Conservation (phyloP, 208 protist genomes). For the Paratrypanosoma confusum region DNA sequence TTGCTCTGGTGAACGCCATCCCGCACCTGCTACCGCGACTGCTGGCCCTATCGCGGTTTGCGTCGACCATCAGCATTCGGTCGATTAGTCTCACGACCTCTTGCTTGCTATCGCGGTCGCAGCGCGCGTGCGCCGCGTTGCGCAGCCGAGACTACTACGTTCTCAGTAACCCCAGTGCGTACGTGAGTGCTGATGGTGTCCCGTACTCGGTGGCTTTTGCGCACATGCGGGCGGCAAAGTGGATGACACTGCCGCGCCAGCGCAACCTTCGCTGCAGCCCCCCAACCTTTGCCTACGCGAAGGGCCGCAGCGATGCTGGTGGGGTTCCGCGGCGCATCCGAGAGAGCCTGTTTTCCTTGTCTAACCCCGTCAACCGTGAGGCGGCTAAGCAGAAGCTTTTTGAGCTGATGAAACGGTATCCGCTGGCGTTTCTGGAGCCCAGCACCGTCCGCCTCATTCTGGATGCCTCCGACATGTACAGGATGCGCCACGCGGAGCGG, state of each 20-base stretch:
- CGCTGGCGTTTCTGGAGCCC: conserved; percentile 50
- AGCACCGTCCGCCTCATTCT: conserved; percentile 41
- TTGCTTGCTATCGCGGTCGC: conserved; percentile 45
- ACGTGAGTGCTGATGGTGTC: conserved; percentile 72
- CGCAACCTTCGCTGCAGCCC: conserved; percentile 20
- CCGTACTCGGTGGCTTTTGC: conserved; percentile 79
- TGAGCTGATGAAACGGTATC: conserved; percentile 56
- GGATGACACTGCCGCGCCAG: conserved; percentile 38
- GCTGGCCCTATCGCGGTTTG: conserved; percentile 51
- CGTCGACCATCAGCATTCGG: conserved; percentile 54
- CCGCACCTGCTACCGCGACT: conserved; percentile 47
- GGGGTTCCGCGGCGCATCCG: conserved; percentile 21
- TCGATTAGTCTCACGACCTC: conserved; percentile 35
- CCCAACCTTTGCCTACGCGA: conserved; percentile 34
- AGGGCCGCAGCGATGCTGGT: background rate
- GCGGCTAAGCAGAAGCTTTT: conserved; percentile 58
- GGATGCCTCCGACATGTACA: conserved; percentile 37
- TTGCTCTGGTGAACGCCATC: conserved; percentile 24
- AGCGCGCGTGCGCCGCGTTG: conserved; percentile 29
- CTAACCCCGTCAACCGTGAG: conserved; percentile 73
- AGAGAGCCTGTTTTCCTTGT: conserved; percentile 51
- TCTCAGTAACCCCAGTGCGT: conserved; percentile 57
- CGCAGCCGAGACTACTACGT: conserved; percentile 31
- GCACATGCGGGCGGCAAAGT: conserved; percentile 42
- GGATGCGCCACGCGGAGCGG: conserved; percentile 68